Base-by-base conservation (phyloP, 78 protist species). In the Dictyostelium intermedium region DNA sequence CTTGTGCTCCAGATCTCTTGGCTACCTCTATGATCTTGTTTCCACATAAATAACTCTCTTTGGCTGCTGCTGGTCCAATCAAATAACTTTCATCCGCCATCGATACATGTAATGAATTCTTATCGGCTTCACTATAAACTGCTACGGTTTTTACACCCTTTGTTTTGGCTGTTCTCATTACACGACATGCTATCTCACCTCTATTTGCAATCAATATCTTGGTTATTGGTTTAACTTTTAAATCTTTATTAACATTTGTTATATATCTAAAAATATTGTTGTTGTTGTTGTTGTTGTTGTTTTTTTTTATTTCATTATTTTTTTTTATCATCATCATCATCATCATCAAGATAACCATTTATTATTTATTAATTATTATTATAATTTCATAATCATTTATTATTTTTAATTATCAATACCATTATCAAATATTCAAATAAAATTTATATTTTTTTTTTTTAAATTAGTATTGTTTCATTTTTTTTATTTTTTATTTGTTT, bases 111-210 rank as follows among this genome's bases (percentile, higher is more conserved):
- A 85, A 89, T 16, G 98, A 77, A 73, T 96, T 95, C 35, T 72
- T 91, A 72, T 97, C 98, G 3, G 98, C 98, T 45, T 97, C 98
- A 74, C 83, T 56, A 79, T 95, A 97, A 27, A 97, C 98, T 30
- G 98, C 98, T 9, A 97, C 98, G 1, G 98, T 97, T 76, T 92
- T 87, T 8, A 97, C 85, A 60, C 98, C 98, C 43, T 95, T 37
- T 45, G 66, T 53, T 83, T 89, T 85, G 1, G 98, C 97, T 45
- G 98, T 97, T 34, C 93, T 35, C 92, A 97, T 97, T 18, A 97
- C 97, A 35, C 98, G 93, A 91, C 98, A 97, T 23, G 98, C 98
- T 45, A 97, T 97, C 80, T 97, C 98, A 32, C 98, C 98, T 11
- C 98, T 47, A 89, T 97, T 97, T 50, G 98, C 98, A 84, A 97